Conservation (phyloP, 1,139 yeast species). For the Hansenula anomala region DNA sequence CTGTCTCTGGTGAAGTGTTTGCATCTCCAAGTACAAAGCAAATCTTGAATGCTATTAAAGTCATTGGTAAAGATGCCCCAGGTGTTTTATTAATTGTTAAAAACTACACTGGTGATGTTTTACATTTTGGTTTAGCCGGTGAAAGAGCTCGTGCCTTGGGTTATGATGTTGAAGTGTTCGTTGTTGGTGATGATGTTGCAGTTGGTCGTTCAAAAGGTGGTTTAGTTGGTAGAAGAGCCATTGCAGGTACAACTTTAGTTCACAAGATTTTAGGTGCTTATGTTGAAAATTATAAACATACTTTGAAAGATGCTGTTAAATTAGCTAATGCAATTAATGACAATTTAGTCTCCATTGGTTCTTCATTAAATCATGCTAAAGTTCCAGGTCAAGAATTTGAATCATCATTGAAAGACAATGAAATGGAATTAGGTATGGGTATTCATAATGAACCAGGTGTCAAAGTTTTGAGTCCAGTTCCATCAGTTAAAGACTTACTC, state of each 20-base stretch:
- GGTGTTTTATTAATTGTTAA: slow-evolving; percentile 78
- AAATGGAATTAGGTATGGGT: slow-evolving; percentile 91
- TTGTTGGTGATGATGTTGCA: slow-evolving; percentile 89
- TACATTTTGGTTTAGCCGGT: slow-evolving; percentile 88
- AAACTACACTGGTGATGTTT: slow-evolving; percentile 90
- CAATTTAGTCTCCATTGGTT: slow-evolving; percentile 80
- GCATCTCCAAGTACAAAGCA: slow-evolving; percentile 93
- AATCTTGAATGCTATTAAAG: slow-evolving; percentile 59
- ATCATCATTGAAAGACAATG: slow-evolving; percentile 48
- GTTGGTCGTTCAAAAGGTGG: slow-evolving; percentile 86
- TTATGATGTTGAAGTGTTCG: slow-evolving; percentile 60
- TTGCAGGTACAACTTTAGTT: slow-evolving; percentile 84
- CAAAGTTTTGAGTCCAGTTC: slow-evolving; percentile 65
- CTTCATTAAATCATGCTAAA: slow-evolving; percentile 83
- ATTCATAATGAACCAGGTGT: slow-evolving; percentile 94
- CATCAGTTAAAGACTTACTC: slow-evolving; percentile 54
- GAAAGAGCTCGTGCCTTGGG: slow-evolving; percentile 84
- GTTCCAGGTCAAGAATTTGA: slow-evolving; percentile 75
- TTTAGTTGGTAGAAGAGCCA: slow-evolving; percentile 88
- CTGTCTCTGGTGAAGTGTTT: slow-evolving; percentile 83
- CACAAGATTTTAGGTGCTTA: slow-evolving; percentile 86
- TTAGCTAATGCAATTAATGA: slow-evolving; percentile 60
- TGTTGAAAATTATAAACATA: slow-evolving; percentile 41
- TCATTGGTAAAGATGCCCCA: slow-evolving; percentile 38
- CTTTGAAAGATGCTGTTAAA: slow-evolving; percentile 46